Evolutionary conservation across 2,329 filamentous ascomycete genomes (phyloP), one percentile per base, ranked within the genome.

Genomic region (Fonsecaea nubica): DNA sequence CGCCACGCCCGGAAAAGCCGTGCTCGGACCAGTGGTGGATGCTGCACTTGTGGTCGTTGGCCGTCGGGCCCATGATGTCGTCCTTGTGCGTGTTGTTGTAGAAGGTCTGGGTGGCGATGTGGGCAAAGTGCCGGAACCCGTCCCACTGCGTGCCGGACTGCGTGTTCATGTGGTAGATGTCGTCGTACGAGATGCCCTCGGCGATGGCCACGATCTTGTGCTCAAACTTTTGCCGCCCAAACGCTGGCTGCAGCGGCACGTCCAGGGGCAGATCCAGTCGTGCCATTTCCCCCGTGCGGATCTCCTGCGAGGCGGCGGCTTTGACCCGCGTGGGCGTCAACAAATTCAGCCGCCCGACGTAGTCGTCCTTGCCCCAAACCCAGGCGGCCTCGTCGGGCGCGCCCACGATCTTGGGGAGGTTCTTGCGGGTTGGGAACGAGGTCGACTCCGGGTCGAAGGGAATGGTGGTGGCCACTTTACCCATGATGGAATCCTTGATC

Each of bases 361-460:
- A 68, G 67, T 76, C 79, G 72, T 86, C 78, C 48, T 84, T 78
- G 12, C 86, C 86, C 86, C 86, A 88, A 32, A 87, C 83, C 86
- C 86, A 88, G 18, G 85, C 85, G 18, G 86, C 85, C 33, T 80
- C 84, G 18, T 83, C 77, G 0, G 85, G 86, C 1, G 84, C 84
- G 38, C 82, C 82, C 0, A 81, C 76, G 42, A 87, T 80, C 21
- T 76, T 71, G 21, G 85, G 84, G 3, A 88, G 77, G 58, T 87
- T 82, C 61, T 83, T 82, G 13, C 84, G 78, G 0, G 80, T 80
- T 0, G 86, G 86, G 59, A 88, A 86, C 15, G 75, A 80, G 15
- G 80, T 81, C 45, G 76, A 80, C 63, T 86, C 77, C 1, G 86
- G 85, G 71, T 87, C 79, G 81, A 83, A 87, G 2, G 84, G 84